Conservation (phyloP, 2,329 filamentous ascomycete species). For the Tolypocladium nubicola region DNA sequence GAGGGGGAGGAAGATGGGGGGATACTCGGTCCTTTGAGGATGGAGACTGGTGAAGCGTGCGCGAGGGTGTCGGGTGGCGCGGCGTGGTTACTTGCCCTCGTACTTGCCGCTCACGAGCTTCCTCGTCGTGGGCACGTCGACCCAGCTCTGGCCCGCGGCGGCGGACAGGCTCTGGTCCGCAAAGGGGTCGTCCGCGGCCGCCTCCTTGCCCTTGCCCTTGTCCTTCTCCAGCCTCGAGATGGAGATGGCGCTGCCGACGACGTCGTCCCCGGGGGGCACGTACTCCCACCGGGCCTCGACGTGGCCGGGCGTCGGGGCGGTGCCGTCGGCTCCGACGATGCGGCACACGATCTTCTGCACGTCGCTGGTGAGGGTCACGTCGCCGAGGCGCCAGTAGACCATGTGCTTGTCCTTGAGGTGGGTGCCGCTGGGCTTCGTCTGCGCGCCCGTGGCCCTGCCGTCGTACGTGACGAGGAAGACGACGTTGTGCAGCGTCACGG, state of each 20-base stretch:
- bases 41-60: not conserved
- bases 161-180: conserved; percentile 34
- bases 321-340: conserved; percentile 61
- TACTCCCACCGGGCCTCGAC: conserved; percentile 79
- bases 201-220: conserved; percentile 42
- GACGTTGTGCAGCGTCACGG: conserved; percentile 55
- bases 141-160: conserved; percentile 41
- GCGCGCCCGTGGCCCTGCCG: conserved; percentile 54
- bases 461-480: conserved; percentile 63
- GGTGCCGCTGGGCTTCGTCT: conserved; percentile 70
- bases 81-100: conserved; percentile 32
- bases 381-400: conserved; percentile 72
- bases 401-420: conserved; percentile 67
- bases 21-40: not conserved
- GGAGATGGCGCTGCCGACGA: conserved; percentile 50
- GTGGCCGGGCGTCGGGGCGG: conserved; percentile 60
- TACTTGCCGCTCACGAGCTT: conserved; percentile 72
- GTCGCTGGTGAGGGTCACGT: conserved; percentile 57
- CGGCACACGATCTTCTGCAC: conserved; percentile 73
- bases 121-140: conserved; percentile 51
- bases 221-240: conserved; percentile 43
- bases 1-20: too few species aligned
- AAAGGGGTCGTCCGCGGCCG: conserved; percentile 53
- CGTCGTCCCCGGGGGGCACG: conserved; percentile 28
- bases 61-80: not conserved